Conservation (phyloP, 306 rosid genomes). For the Abrus pulchellus region DNA sequence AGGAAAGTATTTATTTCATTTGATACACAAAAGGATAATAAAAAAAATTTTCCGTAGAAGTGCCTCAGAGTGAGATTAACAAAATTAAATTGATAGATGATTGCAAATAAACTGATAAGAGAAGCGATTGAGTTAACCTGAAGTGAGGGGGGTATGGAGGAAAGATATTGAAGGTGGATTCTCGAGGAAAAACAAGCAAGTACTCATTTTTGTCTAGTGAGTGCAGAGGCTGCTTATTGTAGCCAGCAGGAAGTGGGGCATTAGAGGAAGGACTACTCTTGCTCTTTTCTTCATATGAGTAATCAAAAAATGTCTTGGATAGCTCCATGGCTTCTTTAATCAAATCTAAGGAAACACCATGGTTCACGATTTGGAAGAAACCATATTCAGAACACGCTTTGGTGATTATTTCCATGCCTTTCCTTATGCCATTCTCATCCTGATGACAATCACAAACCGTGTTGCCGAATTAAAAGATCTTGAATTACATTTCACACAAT, state of each 20-base stretch:
- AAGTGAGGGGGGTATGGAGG: slow-evolving; percentile 58
- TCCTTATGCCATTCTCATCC: slow-evolving; percentile 43
- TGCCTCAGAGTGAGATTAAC: too few relatives aligned
- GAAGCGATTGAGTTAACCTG: slow-evolving; percentile 39
- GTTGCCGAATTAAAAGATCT: too few relatives aligned
- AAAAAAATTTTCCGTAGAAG: too few relatives aligned
- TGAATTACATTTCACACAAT: too few relatives aligned
- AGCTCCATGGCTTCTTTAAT: slow-evolving; percentile 48
- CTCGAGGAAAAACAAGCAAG: slow-evolving; percentile 53
- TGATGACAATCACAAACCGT: too few relatives aligned
- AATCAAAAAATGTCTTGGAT: slow-evolving; percentile 55
- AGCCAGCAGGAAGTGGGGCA: slow-evolving; percentile 64
- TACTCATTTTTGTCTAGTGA: slow-evolving; percentile 58
- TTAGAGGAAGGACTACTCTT: slow-evolving; percentile 43
- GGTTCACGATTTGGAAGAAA: slow-evolving; percentile 65
- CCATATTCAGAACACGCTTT: slow-evolving; percentile 61
- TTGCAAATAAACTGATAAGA: not conserved
- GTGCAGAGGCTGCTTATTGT: slow-evolving; percentile 39
- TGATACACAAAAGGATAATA: too few relatives aligned
- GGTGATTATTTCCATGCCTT: slow-evolving; percentile 46
- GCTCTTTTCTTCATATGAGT: slow-evolving; percentile 57
- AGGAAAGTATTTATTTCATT: too few relatives aligned
- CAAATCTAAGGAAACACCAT: slow-evolving; percentile 53
- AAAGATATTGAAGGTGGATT: slow-evolving; percentile 50
- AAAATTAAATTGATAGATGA: not conserved